These are phyloP conservation scores for Eutypa lata DNA, from an alignment of 2,329 filamentous ascomycete species.

Conservation along the genomic window DNA sequence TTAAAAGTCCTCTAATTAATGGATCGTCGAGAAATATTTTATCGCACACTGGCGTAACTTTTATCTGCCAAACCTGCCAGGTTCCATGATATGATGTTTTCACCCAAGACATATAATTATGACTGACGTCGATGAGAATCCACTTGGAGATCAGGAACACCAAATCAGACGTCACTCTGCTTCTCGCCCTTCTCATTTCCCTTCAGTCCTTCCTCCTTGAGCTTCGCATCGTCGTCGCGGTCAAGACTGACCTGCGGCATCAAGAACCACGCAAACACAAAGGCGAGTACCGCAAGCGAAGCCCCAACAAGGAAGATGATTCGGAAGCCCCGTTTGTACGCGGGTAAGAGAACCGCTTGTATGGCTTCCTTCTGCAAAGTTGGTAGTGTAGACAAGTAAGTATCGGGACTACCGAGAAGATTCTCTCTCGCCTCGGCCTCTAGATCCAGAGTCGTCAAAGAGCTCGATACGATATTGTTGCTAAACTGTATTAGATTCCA, in stretches of 20 bases:
- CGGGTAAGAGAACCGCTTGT: slow-evolving; percentile 30
- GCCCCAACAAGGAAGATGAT: slow-evolving; percentile 37
- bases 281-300: slow-evolving; percentile 31
- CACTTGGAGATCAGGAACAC: too few species aligned
- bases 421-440: slow-evolving; percentile 17
- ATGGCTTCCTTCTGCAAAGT: slow-evolving; percentile 26
- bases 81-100: too few species aligned
- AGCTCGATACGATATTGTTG: slow-evolving; percentile 33
- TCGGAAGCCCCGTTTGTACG: slow-evolving; percentile 34
- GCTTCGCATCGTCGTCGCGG: slow-evolving; percentile 32
- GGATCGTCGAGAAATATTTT: too few species aligned
- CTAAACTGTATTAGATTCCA: slow-evolving; percentile 13
- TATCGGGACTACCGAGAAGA: slow-evolving; percentile 31
- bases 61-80: too few species aligned
- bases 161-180: too few species aligned
- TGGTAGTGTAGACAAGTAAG: slow-evolving; percentile 27
- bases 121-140: too few species aligned
- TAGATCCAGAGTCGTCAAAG: slow-evolving; percentile 25
- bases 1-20: too few species aligned
- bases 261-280: slow-evolving; percentile 34
- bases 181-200: not conserved
- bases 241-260: slow-evolving; percentile 38
- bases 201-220: slow-evolving; percentile 19
- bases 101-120: too few species aligned
- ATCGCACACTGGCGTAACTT: too few species aligned